Base-by-base conservation (phyloP, 2,329 filamentous ascomycete species). In the Ophiocordyceps robertsii region DNA sequence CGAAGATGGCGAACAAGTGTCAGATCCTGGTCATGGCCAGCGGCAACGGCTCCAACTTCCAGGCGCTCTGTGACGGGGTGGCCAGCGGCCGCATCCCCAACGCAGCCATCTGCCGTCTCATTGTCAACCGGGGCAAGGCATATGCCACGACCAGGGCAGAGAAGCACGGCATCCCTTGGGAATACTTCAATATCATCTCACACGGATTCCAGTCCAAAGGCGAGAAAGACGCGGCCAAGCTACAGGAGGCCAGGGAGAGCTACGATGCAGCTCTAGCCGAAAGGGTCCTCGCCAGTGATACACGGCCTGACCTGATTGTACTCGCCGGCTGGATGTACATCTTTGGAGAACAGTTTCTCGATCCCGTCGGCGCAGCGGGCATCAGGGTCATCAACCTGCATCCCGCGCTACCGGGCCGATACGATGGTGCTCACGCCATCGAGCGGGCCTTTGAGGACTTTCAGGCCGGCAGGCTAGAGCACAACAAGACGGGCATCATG, bases 281-380 rank as follows among this genome's bases (percentile, higher is more conserved):
- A 37, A 69, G 81, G 46, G 73, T 93, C 40, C 67, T 90, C 17
- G 49, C 52, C 6, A 42, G 42, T 9, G 48, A 62, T 6, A 73
- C 82, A 47, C 62, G 63, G 45, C 86, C 87, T 0, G 75, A 88
- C 41, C 63, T 94, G 42, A 76, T 94, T 39, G 82, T 92, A 7
- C 82, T 88, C 51, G 82, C 84, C 6, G 87, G 88, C 5, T 94
- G 84, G 73, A 93, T 93, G 86, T 81, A 92, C 59, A 82, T 93
- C 43, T 73, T 93, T 39, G 79, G 78, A 0, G 68, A 69, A 3
- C 64, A 69, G 1, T 93, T 93, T 57, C 66, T 94, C 36, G 69
- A 73, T 7, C 84, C 85, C 2, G 56, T 94, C 11, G 70, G 74
- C 31, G 64, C 60, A 11, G 75, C 69, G 0, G 72, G 72, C 0